These are phyloP conservation scores for Nissolia schottii DNA, from an alignment of 306 rosid species.

Conservation along the genomic window DNA sequence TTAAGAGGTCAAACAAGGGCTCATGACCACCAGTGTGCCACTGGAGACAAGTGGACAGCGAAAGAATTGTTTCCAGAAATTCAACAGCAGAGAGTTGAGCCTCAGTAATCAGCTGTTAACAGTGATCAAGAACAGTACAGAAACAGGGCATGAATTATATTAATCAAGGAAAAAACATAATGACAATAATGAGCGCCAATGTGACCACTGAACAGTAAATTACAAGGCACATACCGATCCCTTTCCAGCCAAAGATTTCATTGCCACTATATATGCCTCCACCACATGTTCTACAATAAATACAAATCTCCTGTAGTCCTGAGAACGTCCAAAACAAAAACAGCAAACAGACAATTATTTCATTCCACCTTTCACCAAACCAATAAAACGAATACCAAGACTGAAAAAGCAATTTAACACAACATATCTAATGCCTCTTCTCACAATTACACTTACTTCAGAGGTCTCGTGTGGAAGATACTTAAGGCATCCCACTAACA, in stretches of 20 bases:
- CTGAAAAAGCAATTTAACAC: background rate
- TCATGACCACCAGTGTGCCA: constrained; percentile 51
- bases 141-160: background rate
- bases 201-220: constrained; percentile 18
- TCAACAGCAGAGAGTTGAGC: constrained; percentile 68
- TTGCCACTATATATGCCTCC: constrained; percentile 62
- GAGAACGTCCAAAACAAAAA: constrained; percentile 23
- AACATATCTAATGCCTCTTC: constrained; percentile 15
- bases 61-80: constrained; percentile 58
- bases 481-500: constrained; percentile 55
- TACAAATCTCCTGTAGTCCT: constrained; percentile 66
- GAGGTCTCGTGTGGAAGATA: constrained; percentile 46
- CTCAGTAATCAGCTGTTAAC: constrained; percentile 52
- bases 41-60: constrained; percentile 48
- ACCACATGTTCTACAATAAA: constrained; percentile 52
- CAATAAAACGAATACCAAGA: constrained; percentile 5
- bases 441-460: constrained; percentile 53
- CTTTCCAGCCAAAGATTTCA: constrained; percentile 52
- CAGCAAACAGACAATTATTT: constrained; percentile 8
- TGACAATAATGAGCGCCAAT: background rate
- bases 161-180: constrained; percentile 10
- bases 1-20: constrained; percentile 59
- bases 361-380: background rate
- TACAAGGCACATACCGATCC: constrained; percentile 48
- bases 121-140: constrained; percentile 17